These are phyloP conservation scores for Hondaea fermentalgiana DNA, from an alignment of 108 stramenopile genomes.

Conservation along the genomic window DNA sequence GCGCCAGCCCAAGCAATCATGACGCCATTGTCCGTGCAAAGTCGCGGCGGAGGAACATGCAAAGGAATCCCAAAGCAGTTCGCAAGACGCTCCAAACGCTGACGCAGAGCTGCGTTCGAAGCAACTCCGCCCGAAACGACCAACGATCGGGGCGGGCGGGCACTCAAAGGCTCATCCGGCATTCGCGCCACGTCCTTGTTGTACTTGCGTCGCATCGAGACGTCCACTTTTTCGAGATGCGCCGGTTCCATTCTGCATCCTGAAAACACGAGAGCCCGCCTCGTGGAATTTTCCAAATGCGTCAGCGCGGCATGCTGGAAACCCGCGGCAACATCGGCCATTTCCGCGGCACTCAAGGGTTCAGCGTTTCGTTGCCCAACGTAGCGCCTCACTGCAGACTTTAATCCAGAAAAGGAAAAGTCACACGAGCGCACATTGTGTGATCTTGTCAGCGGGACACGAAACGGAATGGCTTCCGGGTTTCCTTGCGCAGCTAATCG, in stretches of 20 bases:
- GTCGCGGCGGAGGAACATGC: neutral
- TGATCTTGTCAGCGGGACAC: neutral
- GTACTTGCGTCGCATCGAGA: neutral
- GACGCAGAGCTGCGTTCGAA: neutral
- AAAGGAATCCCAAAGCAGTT: neutral
- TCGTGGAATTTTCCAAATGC: neutral
- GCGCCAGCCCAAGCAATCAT: constrained; percentile 20
- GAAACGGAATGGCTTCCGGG: neutral
- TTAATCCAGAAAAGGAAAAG: constrained; percentile 13
- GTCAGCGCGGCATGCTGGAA: neutral
- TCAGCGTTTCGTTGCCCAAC: neutral
- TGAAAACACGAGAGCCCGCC: neutral
- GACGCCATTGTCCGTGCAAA: constrained; percentile 23
- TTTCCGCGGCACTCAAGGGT: neutral
- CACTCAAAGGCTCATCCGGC: neutral
- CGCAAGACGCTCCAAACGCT: neutral
- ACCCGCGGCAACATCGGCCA: neutral
- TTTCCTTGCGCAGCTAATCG: neutral
- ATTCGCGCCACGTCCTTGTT: neutral
- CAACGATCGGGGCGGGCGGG: neutral
- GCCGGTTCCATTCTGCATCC: neutral
- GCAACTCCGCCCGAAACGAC: constrained; percentile 22
- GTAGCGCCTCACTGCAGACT: neutral
- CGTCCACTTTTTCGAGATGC: neutral
- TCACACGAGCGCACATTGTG: neutral